These are phyloP conservation scores for Pisolithus tinctorius DNA, from an alignment of 768 basidiomycete species.

Conservation along the genomic window DNA sequence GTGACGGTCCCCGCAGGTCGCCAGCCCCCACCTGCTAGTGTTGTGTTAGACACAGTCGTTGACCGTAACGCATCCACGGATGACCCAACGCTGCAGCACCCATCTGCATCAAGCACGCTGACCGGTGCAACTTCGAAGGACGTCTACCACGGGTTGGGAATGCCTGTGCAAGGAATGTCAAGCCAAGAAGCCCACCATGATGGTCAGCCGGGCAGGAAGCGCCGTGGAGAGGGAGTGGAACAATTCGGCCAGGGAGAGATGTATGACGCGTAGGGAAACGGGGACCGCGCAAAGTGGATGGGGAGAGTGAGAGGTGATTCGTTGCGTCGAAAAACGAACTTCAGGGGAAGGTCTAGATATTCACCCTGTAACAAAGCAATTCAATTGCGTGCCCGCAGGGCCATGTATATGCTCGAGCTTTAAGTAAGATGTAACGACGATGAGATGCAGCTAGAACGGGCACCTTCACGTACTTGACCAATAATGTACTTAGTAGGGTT, in stretches of 20 bases:
- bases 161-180: conserved; percentile 27
- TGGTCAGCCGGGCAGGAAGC: conserved; percentile 26
- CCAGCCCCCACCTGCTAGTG: conserved; percentile 9
- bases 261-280: background rate
- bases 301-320: conserved; percentile 5
- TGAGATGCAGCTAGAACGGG: background rate
- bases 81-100: conserved; percentile 2
- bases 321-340: conserved; percentile 2
- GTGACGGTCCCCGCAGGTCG: conserved; percentile 4
- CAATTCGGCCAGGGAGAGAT: conserved; percentile 9
- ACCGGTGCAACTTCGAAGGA: conserved; percentile 29
- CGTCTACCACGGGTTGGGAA: conserved; percentile 24
- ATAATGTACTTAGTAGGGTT: background rate
- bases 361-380: too few species aligned
- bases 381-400: background rate
- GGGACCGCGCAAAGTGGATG: conserved; percentile 2
- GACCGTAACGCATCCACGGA: conserved; percentile 26
- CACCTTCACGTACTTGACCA: background rate
- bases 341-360: background rate
- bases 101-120: conserved; percentile 15
- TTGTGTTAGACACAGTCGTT: conserved; percentile 24
- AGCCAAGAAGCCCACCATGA: conserved; percentile 31
- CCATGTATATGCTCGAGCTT: background rate
- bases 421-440: background rate
- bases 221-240: conserved; percentile 12